Evolutionary conservation across 2,329 filamentous ascomycete genomes (phyloP).

Genomic region (Colletotrichum agaves): DNA sequence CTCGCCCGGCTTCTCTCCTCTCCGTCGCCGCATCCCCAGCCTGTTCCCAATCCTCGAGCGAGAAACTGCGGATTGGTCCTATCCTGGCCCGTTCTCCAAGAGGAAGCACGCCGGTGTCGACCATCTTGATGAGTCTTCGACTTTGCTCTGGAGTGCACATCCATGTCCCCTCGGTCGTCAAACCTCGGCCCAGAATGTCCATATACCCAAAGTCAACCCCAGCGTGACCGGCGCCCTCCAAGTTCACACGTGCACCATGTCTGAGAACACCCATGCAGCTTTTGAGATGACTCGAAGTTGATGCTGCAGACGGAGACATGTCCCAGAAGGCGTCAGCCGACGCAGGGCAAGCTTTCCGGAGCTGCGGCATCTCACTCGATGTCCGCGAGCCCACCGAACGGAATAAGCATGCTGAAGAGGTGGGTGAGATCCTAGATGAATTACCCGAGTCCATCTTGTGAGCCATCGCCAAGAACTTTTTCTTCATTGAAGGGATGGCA

Average conservation of each 20-base stretch:
- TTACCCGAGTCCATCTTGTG: constrained; percentile 50
- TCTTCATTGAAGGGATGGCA: constrained; percentile 47
- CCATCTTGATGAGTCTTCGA: constrained; percentile 15
- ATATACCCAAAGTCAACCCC: constrained; percentile 16
- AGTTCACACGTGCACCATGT: neutral
- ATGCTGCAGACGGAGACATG: constrained; percentile 7
- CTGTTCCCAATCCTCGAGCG: neutral
- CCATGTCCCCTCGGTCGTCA: constrained; percentile 8
- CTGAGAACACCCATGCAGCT: constrained; percentile 4
- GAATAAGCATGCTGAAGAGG: constrained; percentile 50
- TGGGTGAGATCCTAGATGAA: constrained; percentile 52
- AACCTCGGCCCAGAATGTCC: constrained; percentile 4
- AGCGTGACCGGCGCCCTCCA: neutral
- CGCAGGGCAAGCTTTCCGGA: neutral
- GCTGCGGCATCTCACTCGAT: constrained; percentile 48
- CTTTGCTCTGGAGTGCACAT: constrained; percentile 7
- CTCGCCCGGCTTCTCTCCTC: constrained; percentile 11
- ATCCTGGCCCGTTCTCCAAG: neutral
- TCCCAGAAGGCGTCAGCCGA: constrained; percentile 6
- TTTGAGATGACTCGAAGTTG: neutral
- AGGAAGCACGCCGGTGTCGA: constrained; percentile 7
- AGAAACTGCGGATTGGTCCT: neutral
- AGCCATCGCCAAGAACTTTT: constrained; percentile 12
- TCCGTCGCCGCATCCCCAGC: neutral
- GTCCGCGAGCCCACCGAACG: constrained; percentile 56